Evolutionary conservation across 2,329 filamentous ascomycete genomes (phyloP).

Genomic region (Aspergillus versicolor): DNA sequence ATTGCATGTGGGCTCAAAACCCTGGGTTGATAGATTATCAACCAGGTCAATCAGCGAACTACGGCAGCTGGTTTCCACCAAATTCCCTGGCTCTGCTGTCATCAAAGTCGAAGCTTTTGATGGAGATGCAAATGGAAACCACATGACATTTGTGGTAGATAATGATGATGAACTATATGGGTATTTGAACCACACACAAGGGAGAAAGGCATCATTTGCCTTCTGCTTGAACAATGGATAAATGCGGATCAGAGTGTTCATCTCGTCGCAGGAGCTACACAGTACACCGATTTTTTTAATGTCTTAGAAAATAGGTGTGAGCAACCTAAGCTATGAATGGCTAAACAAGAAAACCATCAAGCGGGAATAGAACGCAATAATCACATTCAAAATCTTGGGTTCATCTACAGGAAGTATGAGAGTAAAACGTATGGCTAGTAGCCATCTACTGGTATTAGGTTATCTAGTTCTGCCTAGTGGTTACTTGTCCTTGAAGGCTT

Average conservation of each 20-base stretch:
- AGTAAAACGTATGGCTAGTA: too few relatives aligned
- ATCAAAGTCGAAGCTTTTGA: constrained; percentile 66
- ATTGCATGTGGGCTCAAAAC: constrained; percentile 46
- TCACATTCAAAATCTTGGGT: neutral
- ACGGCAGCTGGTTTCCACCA: constrained; percentile 59
- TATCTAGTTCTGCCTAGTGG: too few relatives aligned
- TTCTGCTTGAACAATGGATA: constrained; percentile 36
- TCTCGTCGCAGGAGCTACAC: neutral
- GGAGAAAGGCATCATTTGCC: constrained; percentile 55
- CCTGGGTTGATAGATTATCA: constrained; percentile 66
- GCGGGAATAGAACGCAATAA: neutral
- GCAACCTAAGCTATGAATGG: neutral
- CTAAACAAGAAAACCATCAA: neutral
- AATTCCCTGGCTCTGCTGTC: constrained; percentile 61
- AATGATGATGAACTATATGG: constrained; percentile 70
- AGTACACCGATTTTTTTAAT: neutral
- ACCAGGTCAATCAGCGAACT: constrained; percentile 62
- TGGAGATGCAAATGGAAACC: constrained; percentile 58
- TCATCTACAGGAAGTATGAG: neutral
- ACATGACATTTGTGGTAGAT: constrained; percentile 65
- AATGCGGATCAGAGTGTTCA: neutral
- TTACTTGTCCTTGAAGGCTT: constrained; percentile 52
- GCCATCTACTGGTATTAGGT: too few relatives aligned
- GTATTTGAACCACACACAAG: constrained; percentile 66
- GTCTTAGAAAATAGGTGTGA: too few relatives aligned